Evolutionary conservation across 371 early-diverging fungal genomes (phyloP), one percentile per base, ranked within the genome.

Genomic region (Parasitella parasitica): DNA sequence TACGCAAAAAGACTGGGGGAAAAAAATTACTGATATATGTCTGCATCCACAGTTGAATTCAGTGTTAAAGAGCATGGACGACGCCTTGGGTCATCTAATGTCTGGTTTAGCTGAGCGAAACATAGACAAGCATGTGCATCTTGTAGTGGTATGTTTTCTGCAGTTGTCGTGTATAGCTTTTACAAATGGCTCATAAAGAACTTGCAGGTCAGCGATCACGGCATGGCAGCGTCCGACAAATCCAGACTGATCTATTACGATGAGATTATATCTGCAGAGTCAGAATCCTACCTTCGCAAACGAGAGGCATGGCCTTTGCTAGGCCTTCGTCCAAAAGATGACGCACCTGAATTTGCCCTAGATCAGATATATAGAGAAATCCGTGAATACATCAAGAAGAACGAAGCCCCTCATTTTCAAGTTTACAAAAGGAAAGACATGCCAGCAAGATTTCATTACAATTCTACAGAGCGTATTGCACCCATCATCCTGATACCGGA

Each of bases 401-500:
- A 39, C 55, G 1, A 39, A 34, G 68, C 82, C 13, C 64, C 84
- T 46, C 86, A 80, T 16, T 90, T 81, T 73, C 32, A 76, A 18
- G 87, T 90, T 12, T 91, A 86, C 65, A 58, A 76, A 43, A 75
- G 84, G 16, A 72, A 86, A 0, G 80, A 88, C 2, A 73, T 92
- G 4, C 94, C 94, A 0, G 66, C 57, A 3, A 69, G 84, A 12
- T 89, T 77, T 70, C 86, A 91, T 66, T 93, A 86, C 59, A 57
- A 71, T 5, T 46, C 84, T 30, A 79, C 76, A 34, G 60, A 72
- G 0, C 76, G 96, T 0, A 89, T 94, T 22, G 82, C 89, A 0
- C 92, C 93, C 0, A 84, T 96, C 41, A 70, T 89, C 0, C 72
- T 86, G 6, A 67, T 94, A 9, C 89, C 92, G 2, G 87, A 90